Evolutionary conservation across 179 eudicot genomes (phyloP), one percentile per base, ranked within the genome.

Genomic region (Nepenthes alata): DNA sequence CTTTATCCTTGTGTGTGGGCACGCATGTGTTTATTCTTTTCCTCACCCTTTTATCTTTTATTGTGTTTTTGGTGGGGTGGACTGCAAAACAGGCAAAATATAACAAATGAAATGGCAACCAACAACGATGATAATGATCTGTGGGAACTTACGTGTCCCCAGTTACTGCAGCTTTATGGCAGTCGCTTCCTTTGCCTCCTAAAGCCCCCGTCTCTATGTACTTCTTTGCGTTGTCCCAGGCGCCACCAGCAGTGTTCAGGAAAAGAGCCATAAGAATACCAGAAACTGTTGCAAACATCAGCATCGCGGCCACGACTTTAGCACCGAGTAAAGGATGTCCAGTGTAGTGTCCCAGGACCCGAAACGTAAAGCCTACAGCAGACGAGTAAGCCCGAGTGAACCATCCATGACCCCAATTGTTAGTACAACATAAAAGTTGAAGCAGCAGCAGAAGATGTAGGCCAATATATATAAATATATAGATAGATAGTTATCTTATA

Each of bases 191-290:
- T 75, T 93, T 93, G 76, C 98, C 98, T 57, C 98, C 98, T 63
- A 83, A 85, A 76, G 95, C 98, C 37, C 98, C 98, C 6, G 98
- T 93, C 67, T 93, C 98, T 37, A 93, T 93, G 65, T 89, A 93
- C 70, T 93, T 93, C 85, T 93, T 93, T 37, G 98, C 98, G 66
- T 93, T 93, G 73, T 93, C 98, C 98, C 98, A 93, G 51, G 98
- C 98, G 68, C 98, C 98, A 59, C 98, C 98, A 54, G 97, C 82
- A 34, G 98, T 93, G 69, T 93, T 93, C 59, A 93, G 80, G 85
- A 93, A 93, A 71, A 93, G 98, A 58, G 98, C 98, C 98, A 93
- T 93, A 11, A 93, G 87, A 67, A 93, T 93, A 35, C 98, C 98
- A 55, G 98, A 75, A 70, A 93, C 98, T 12, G 98, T 93, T 60